Evolutionary conservation across 164 flowering plant genomes (phyloP).

Genomic region (Vitis riparia): DNA sequence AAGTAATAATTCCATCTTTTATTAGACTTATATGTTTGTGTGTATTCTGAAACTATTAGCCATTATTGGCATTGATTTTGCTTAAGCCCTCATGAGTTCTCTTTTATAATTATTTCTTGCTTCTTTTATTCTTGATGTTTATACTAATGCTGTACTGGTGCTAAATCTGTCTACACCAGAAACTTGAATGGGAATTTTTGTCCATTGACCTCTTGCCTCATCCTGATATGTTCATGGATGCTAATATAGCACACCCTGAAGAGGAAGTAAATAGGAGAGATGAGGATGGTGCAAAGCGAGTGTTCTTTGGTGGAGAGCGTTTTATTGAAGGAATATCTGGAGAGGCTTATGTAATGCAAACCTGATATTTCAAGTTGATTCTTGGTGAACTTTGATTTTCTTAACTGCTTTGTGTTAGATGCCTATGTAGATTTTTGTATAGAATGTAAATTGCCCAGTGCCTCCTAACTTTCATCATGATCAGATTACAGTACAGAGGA

Average conservation of each 20-base stretch:
- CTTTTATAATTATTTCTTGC: neutral
- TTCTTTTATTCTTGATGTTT: neutral
- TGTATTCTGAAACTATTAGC: neutral
- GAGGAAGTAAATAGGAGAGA: conserved; percentile 66
- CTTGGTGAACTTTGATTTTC: conserved; percentile 7
- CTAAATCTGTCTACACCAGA: conserved; percentile 45
- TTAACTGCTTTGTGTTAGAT: neutral
- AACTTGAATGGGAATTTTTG: conserved; percentile 93
- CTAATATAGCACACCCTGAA: conserved; percentile 41
- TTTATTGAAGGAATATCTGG: conserved; percentile 95
- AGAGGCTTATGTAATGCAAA: conserved; percentile 79
- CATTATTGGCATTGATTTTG: neutral
- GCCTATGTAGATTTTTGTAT: neutral
- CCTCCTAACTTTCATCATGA: conserved; percentile 10
- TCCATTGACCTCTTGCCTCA: conserved; percentile 96
- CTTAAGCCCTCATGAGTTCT: neutral
- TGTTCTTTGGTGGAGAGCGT: conserved; percentile 94
- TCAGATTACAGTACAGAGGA: conserved; percentile 92
- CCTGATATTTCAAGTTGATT: conserved; percentile 12
- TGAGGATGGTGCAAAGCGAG: conserved; percentile 97
- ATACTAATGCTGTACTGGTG: neutral
- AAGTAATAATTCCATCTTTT: conserved; percentile 45
- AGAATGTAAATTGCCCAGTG: neutral
- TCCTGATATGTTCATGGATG: conserved; percentile 96
- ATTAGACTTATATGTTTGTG: neutral